A percentile compares a stretch with the other conserved stretches of the same genome.
phyloP scores from a whole-genome alignment of 495 filamentous ascomycete species.

The Daldinia loculata region DNA sequence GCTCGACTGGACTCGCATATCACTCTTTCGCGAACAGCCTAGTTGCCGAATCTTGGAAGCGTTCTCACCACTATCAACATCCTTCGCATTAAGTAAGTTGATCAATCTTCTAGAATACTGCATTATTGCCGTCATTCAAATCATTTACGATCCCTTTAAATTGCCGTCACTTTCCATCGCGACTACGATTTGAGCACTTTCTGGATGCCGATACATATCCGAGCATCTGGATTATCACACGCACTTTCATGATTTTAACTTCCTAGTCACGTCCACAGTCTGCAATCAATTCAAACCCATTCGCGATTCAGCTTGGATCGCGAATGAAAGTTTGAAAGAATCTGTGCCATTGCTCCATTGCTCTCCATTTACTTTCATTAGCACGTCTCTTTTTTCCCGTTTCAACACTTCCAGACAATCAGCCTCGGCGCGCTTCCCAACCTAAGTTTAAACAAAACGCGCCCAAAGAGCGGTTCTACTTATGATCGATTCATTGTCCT shows the following conservation, averaged over 20 bases:
- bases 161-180: neutral
- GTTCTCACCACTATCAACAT: constrained; percentile 14
- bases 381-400: neutral
- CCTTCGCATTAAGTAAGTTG: constrained; percentile 23
- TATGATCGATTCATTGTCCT: constrained; percentile 13
- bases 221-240: constrained; percentile 14
- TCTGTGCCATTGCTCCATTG: neutral
- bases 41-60: constrained; percentile 12
- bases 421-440: neutral
- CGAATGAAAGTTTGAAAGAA: neutral
- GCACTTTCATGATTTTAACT: neutral
- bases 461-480: neutral
- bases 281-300: neutral
- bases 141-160: neutral
- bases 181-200: neutral
- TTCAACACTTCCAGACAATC: neutral
- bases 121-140: neutral
- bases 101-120: neutral
- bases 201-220: constrained; percentile 15
- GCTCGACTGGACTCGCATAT: constrained; percentile 23
- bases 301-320: neutral
- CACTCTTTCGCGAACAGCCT: constrained; percentile 20
- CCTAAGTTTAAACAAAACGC: neutral
- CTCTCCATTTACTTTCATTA: neutral
- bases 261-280: neutral